Evolutionary conservation across 179 eudicot genomes (phyloP).

Genomic region (Gypsophila paniculata): DNA sequence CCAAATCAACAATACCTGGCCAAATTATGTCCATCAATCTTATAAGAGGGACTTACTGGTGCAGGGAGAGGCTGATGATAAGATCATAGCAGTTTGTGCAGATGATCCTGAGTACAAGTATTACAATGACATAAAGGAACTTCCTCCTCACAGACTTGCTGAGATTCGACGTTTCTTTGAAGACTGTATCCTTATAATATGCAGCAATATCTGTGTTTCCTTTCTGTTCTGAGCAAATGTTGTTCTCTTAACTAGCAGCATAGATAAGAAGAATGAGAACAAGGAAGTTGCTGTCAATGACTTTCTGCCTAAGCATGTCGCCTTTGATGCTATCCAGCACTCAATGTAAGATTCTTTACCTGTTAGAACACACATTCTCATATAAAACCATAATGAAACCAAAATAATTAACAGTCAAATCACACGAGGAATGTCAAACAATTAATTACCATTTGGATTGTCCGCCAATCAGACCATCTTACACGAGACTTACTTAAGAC

Average conservation of each 20-base stretch:
- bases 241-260: constrained; percentile 26
- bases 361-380: not conserved
- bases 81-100: constrained; percentile 87
- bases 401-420: not conserved
- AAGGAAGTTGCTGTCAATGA: constrained; percentile 88
- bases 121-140: constrained; percentile 69
- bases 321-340: constrained; percentile 69
- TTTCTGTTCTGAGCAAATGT: not conserved
- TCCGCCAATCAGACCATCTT: too few relatives aligned
- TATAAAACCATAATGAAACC: not conserved
- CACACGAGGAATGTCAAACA: not conserved
- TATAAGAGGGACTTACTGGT: not conserved
- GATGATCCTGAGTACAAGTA: constrained; percentile 90
- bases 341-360: constrained; percentile 53
- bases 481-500: too few relatives aligned
- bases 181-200: constrained; percentile 57
- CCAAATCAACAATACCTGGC: not conserved
- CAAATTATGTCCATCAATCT: not conserved
- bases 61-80: constrained; percentile 82
- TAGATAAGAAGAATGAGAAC: constrained; percentile 94
- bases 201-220: not conserved
- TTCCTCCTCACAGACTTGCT: constrained; percentile 73
- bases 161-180: constrained; percentile 82
- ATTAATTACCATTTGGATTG: too few relatives aligned
- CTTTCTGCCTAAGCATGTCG: constrained; percentile 56